Percentiles rank a stretch among this genome's conserved stretches.
These are phyloP conservation scores for Moniliella sp. DNA, from an alignment of 1,284 basidiomycete genomes.

Conservation along the genomic window DNA sequence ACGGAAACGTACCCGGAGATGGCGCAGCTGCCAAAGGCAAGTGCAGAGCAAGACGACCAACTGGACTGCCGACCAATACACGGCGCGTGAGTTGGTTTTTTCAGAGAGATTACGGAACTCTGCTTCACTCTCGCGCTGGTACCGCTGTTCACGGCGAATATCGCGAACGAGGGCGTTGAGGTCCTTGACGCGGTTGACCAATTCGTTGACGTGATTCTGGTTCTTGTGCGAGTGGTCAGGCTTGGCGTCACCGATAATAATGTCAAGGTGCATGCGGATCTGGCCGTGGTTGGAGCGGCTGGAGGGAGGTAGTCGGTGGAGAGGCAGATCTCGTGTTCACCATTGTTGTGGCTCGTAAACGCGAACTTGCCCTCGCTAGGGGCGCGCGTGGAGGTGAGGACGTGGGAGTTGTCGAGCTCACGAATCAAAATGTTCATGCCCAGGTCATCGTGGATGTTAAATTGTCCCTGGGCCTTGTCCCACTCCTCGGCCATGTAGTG, in stretches of 20 bases:
- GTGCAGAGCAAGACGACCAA: slow-evolving; percentile 61
- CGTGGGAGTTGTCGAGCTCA: slow-evolving; percentile 34
- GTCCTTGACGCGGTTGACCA: slow-evolving; percentile 66
- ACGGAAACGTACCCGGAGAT: slow-evolving; percentile 47
- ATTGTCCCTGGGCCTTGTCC: slow-evolving; percentile 51
- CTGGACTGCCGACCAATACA: slow-evolving; percentile 79
- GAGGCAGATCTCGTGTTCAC: slow-evolving; percentile 89
- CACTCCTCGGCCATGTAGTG: slow-evolving; percentile 78
- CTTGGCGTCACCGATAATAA: slow-evolving; percentile 69
- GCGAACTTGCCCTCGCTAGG: slow-evolving; percentile 78
- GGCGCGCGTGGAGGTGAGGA: slow-evolving; percentile 58
- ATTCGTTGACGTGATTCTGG: slow-evolving; percentile 52
- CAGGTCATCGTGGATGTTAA: slow-evolving; percentile 52
- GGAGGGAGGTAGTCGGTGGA: slow-evolving; percentile 44
- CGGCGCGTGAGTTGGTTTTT: slow-evolving; percentile 60
- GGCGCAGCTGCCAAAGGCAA: slow-evolving; percentile 74
- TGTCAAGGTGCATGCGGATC: slow-evolving; percentile 82
- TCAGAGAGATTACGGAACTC: slow-evolving; percentile 75
- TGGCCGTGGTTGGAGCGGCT: slow-evolving; percentile 57
- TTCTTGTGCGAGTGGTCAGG: slow-evolving; percentile 40
- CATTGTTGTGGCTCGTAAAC: slow-evolving; percentile 84
- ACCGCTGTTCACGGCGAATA: slow-evolving; percentile 83
- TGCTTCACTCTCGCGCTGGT: slow-evolving; percentile 76
- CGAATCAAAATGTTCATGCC: slow-evolving; percentile 76
- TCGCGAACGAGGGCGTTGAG: slow-evolving; percentile 79